Conservation (phyloP, 331 rosid species). For the Spiraea crenata region DNA sequence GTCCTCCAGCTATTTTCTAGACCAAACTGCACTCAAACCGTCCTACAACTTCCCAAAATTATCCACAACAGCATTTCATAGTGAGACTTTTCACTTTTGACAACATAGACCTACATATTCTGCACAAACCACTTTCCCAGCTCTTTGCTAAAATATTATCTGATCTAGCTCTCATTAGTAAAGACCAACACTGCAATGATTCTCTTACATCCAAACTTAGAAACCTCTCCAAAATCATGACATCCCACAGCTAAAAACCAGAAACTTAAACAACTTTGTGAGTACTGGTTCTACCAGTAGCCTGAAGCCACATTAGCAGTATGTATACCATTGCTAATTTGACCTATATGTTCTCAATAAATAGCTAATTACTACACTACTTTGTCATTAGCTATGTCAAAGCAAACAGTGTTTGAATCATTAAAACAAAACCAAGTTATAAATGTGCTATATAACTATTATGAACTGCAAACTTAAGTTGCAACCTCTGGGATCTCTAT, state of each 20-base stretch:
- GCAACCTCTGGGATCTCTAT: conserved; percentile 1
- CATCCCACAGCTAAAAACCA: neutral
- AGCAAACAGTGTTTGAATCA: neutral
- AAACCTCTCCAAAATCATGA: neutral
- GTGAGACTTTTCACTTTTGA: neutral
- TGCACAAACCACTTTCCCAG: neutral
- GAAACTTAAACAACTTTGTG: neutral
- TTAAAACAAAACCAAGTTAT: neutral
- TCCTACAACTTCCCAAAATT: neutral
- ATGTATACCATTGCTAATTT: neutral
- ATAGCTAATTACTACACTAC: neutral
- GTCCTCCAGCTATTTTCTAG: neutral
- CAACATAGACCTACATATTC: neutral
- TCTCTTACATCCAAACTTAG: neutral
- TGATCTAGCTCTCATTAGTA: neutral
- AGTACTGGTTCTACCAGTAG: neutral
- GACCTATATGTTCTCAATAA: neutral
- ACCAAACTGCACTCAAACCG: neutral
- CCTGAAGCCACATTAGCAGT: neutral
- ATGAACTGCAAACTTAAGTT: neutral
- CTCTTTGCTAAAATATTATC: neutral
- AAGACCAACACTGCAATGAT: neutral
- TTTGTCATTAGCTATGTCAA: neutral
- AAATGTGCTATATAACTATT: neutral
- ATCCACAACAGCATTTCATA: neutral